These are phyloP conservation scores for Talaromyces borbonicus DNA, from an alignment of 495 filamentous ascomycete species.

Conservation along the genomic window DNA sequence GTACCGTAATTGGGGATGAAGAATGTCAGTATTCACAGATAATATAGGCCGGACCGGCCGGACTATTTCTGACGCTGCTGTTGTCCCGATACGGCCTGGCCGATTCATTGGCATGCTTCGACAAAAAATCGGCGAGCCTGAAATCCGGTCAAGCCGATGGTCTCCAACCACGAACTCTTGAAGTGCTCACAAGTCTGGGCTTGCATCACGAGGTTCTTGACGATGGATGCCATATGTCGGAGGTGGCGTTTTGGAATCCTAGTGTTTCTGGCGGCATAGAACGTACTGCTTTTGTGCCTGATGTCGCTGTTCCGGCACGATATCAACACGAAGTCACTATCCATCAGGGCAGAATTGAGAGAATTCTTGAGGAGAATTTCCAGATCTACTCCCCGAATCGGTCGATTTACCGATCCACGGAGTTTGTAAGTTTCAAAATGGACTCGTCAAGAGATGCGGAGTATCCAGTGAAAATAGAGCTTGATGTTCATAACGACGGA, in stretches of 20 bases:
- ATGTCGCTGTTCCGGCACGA: conserved; percentile 36
- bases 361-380: conserved; percentile 48
- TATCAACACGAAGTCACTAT: conserved; percentile 47
- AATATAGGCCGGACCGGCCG: conserved; percentile 42
- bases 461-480: background rate
- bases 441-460: background rate
- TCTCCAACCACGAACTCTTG: conserved; percentile 49
- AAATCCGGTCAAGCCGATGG: conserved; percentile 57
- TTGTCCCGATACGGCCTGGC: conserved; percentile 39
- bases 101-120: conserved; percentile 34
- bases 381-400: conserved; percentile 31
- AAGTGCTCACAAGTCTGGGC: conserved; percentile 48
- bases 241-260: conserved; percentile 42
- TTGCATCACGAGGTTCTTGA: conserved; percentile 25
- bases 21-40: conserved; percentile 16
- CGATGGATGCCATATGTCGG: conserved; percentile 43
- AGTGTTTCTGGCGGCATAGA: conserved; percentile 39
- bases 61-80: conserved; percentile 36
- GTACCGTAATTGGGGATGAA: background rate
- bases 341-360: conserved; percentile 53
- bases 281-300: conserved; percentile 38
- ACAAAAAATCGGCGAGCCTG: conserved; percentile 31
- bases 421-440: background rate
- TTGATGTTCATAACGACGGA: background rate
- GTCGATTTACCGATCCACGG: conserved; percentile 32